Base-by-base conservation (phyloP, 805 yeast genomes). In the Candida lessepsii region DNA sequence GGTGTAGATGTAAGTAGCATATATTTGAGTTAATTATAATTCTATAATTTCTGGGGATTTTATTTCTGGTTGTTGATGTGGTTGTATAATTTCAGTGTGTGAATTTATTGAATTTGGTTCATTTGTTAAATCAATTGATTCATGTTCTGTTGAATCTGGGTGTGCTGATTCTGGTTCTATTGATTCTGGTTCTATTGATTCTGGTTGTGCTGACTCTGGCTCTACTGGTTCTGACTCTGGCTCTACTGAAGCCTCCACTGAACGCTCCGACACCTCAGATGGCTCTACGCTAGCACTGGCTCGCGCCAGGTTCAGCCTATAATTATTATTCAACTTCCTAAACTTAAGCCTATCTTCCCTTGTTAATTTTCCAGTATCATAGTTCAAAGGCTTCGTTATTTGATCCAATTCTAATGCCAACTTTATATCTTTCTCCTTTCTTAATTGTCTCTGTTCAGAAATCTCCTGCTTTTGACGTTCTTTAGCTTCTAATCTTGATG, bases 401-500 rank as follows among this genome's bases (percentile, higher is more conserved):
- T 36, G 21, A 9, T 41, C 33, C 19, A 40, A 29, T 28, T 78
- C 75, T 28, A 70, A 65, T 35, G 61, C 58, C 36, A 71, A 63
- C 28, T 71, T 63, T 31, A 68, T 65, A 40, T 73, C 76, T 41
- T 74, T 67, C 34, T 69, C 69, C 42, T 67, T 70, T 21, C 38
- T 24, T 4, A 30, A 33, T 29, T 35, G 19, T 20, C 64, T 56
- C 35, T 63, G 63, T 37, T 69, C 69, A 15, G 74, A 77, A 46
- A 83, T 87, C 45, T 80, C 84, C 33, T 56, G 64, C 40, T 57
- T 67, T 37, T 63, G 71, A 44, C 61, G 63, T 46, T 76, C 80
- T 52, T 77, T 80, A 14, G 83, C 84, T 49, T 82, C 86, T 31
- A 86, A 59, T 59, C 93, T 72, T 1, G 88, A 78, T 0, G 91